Evolutionary conservation across 768 basidiomycete genomes (phyloP).

Genomic region (Mycena olivaceomarginata): DNA sequence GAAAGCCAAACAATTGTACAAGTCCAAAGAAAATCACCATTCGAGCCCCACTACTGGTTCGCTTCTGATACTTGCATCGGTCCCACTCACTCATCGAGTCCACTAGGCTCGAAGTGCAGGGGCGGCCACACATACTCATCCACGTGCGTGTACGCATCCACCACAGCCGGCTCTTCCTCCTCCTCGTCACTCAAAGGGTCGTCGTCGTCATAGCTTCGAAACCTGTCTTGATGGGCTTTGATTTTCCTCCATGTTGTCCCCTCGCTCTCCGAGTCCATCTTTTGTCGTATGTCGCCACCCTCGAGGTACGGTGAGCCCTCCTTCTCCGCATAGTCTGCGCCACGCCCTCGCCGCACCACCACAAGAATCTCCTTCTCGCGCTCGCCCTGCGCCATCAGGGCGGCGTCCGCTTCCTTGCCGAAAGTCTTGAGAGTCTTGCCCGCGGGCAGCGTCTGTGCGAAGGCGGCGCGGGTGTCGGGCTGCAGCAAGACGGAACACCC

Average conservation of each 20-base stretch:
- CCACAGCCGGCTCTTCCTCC: constrained; percentile 5
- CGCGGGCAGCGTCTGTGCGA: constrained; percentile 23
- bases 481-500: constrained; percentile 15
- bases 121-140: constrained; percentile 33
- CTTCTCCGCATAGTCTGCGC: constrained; percentile 19
- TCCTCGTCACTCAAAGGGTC: constrained; percentile 3
- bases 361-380: constrained; percentile 26
- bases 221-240: constrained; percentile 10
- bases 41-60: too few relatives aligned
- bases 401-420: constrained; percentile 1
- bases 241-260: constrained; percentile 13
- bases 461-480: constrained; percentile 7
- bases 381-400: constrained; percentile 22
- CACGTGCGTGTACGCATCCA: constrained; percentile 8
- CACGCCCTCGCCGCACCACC: constrained; percentile 13
- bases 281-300: constrained; percentile 14
- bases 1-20: too few relatives aligned
- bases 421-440: background rate
- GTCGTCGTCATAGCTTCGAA: background rate
- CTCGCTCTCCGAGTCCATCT: background rate
- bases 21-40: too few relatives aligned
- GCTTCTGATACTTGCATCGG: too few relatives aligned
- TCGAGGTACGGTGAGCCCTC: constrained; percentile 15
- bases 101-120: background rate
- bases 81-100: too few relatives aligned